These are phyloP conservation scores for Trichophyton equinum DNA, from an alignment of 2,329 filamentous ascomycete genomes.

Conservation along the genomic window DNA sequence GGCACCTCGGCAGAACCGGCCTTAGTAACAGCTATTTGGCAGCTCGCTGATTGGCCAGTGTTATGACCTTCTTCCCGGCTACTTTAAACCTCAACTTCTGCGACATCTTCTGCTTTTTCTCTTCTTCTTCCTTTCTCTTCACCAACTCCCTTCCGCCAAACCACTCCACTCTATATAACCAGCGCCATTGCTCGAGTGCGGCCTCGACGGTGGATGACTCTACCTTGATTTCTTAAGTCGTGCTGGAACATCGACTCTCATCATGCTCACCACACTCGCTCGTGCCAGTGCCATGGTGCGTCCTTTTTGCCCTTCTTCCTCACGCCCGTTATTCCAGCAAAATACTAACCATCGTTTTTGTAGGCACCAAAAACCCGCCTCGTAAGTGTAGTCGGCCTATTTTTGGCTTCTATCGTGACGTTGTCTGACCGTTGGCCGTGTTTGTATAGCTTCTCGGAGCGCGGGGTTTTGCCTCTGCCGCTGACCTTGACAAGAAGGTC, in stretches of 20 bases:
- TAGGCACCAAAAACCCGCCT: slow-evolving; percentile 36
- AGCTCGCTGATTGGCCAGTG: background rate
- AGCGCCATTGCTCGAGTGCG: slow-evolving; percentile 23
- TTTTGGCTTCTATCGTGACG: background rate
- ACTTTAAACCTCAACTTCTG: slow-evolving; percentile 7
- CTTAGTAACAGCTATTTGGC: background rate
- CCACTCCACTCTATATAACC: slow-evolving; percentile 17
- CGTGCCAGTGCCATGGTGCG: slow-evolving; percentile 38
- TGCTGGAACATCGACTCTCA: slow-evolving; percentile 28
- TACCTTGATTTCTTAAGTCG: slow-evolving; percentile 12
- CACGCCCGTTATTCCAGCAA: background rate
- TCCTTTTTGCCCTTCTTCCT: slow-evolving; percentile 12
- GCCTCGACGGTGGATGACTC: slow-evolving; percentile 27
- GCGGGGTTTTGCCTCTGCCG: slow-evolving; percentile 67
- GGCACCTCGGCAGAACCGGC: background rate
- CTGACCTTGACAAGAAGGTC: slow-evolving; percentile 90
- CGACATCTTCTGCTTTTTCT: slow-evolving; percentile 7
- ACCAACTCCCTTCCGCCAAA: slow-evolving; percentile 25
- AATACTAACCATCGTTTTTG: slow-evolving; percentile 16
- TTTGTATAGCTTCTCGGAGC: slow-evolving; percentile 46
- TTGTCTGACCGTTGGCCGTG: slow-evolving; percentile 24
- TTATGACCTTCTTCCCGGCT: background rate
- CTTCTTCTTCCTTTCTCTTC: slow-evolving; percentile 9
- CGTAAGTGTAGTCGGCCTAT: slow-evolving; percentile 24
- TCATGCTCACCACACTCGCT: slow-evolving; percentile 37